Percentiles rank a stretch among this genome's conserved stretches.
Conservation (phyloP, 2,329 filamentous ascomycete genomes). For the Xylaria sp. region DNA sequence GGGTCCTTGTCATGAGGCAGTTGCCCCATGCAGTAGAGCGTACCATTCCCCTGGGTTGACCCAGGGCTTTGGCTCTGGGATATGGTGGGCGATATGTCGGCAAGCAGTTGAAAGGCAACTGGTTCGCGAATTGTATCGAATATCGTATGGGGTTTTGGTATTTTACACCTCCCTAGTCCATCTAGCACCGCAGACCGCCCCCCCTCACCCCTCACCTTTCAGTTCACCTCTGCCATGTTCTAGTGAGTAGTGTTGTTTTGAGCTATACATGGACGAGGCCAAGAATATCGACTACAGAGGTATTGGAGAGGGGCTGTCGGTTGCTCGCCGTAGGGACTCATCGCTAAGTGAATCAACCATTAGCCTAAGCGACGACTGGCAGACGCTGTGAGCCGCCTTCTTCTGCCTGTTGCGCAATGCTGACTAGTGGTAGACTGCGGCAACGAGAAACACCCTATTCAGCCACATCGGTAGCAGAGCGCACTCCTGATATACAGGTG, state of each 20-base stretch:
- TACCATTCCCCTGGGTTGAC: conserved; percentile 1
- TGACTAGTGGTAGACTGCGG: conserved; percentile 4
- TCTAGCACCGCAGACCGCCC: not conserved
- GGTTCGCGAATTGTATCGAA: conserved; percentile 9
- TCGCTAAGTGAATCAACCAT: conserved; percentile 29
- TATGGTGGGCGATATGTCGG: not conserved
- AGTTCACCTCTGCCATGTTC: too few relatives aligned
- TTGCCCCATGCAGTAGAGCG: not conserved
- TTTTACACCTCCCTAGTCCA: not conserved
- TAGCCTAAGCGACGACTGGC: conserved; percentile 28
- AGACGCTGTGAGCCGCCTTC: conserved; percentile 29
- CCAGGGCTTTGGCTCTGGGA: not conserved
- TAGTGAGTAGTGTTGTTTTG: too few relatives aligned
- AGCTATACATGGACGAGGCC: conserved; percentile 26
- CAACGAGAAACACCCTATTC: not conserved
- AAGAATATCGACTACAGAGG: conserved; percentile 34
- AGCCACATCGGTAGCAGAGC: not conserved
- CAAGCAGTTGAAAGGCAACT: conserved; percentile 6
- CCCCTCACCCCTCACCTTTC: not conserved
- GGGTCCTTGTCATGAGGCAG: not conserved
- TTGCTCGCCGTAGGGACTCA: conserved; percentile 22
- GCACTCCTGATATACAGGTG: not conserved
- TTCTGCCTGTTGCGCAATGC: not conserved
- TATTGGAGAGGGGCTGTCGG: conserved; percentile 29
- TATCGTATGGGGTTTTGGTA: not conserved